Base-by-base conservation (phyloP, 1,139 yeast genomes). In the Suzukiozyma palmioleophila region DNA sequence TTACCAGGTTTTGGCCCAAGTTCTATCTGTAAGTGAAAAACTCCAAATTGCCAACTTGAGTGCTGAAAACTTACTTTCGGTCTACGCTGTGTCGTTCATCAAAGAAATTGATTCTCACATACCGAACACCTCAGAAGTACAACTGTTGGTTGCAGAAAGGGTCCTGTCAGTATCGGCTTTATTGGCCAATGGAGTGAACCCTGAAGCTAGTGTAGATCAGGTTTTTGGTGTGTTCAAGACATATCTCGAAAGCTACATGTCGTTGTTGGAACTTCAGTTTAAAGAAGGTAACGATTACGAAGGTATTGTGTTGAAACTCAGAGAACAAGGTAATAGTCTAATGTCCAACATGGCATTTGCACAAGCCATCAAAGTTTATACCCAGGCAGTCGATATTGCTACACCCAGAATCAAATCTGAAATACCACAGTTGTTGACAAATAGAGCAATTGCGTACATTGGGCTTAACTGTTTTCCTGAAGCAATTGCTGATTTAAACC, bases 241-340 rank as follows among this genome's bases (percentile, higher is more conserved):
- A 2, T 22, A 37, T 14, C 37, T 51, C 12, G 42, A 36, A 25
- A 42, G 39, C 27, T 49, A 49, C 22, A 16, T 32, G 3, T 12
- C 14, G 10, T 24, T 40, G 14, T 26, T 43, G 18, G 33, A 32
- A 16, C 30, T 28, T 12, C 30, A 39, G 24, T 26, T 43, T 15
- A 35, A 39, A 13, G 16, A 25, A 5, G 36, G 14, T 9, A 11
- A 40, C 8, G 25, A 32, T 14, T 35, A 37, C 21, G 33, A 37
- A 6, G 37, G 33, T 18, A 29, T 47, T 25, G 50, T 64, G 3
- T 37, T 42, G 26, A 48, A 49, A 37, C 53, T 67, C 14, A 53
- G 75, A 39, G 76, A 70, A 47, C 64, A 58, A 42, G 76, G 73
- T 8, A 70, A 70, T 49, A 69, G 69, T 46, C 53, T 68, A 18